Base-by-base conservation (phyloP, 768 basidiomycete species). In the Tricholoma saponaceum region DNA sequence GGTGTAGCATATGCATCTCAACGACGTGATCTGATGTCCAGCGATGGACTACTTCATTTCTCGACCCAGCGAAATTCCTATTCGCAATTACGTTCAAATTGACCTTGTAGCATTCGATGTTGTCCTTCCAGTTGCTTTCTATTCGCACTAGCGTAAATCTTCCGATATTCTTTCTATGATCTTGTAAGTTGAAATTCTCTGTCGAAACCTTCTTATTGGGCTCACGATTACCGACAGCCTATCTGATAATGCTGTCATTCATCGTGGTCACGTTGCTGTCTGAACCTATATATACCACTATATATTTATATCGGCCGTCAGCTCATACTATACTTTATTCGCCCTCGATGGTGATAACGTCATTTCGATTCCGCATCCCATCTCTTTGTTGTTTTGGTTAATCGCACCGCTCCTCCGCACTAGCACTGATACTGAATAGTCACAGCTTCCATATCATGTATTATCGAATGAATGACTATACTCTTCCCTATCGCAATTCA, bases 1-100 rank as follows among this genome's bases (percentile, higher is more conserved):
- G 44, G 41, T 55, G 54, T 50, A 56, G 43, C 55, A 56, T 56
- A 49, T 32, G 54, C 54, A 56, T 56, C 22, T 23, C 16, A 18
- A 43, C 51, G 16, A 51, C 18, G 9, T 47, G 28, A 26, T n/a
- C 25, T 14, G 30, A 16, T 52, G 32, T 13, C 51, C 13, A 26
- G 14, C 37, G 23, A 5, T 23, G 14, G 35, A 41, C 26, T 39
- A 5, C 22, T 22, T 46, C 43, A 12, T 2, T 43, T 10, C 52
- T 25, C 13, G 22, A 53, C 35, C 23, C 52, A 16, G n/a, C 6
- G 35, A 37, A 39, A 41, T 23, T 22, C 53, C n/a, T 30, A 43
- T 44, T 54, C 16, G 39, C 53, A 32, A 54, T 44, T 28, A n/a
- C 14, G 28, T 30, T 10, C 16, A 8, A 43, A 32, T 20, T 44